Evolutionary conservation across 192 early-diverging fungal species (phyloP).

Genomic region (Funneliformis geosporum): DNA sequence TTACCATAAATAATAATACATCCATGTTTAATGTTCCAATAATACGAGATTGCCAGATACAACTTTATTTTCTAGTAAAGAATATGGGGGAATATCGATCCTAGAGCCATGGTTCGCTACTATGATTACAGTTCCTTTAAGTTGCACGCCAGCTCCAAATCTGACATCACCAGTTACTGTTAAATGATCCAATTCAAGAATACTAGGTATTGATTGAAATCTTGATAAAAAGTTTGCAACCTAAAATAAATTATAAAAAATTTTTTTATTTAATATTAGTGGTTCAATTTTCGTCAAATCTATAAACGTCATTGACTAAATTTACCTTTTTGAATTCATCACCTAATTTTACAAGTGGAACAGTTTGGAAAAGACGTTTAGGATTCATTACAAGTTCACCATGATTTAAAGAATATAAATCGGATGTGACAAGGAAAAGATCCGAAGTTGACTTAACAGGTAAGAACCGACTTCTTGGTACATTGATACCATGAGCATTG

Average conservation of each 20-base stretch:
- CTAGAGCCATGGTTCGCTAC: conserved; percentile 97
- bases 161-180: conserved; percentile 98
- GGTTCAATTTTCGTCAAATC: no score
- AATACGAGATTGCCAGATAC: conserved; percentile 94
- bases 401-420: conserved; percentile 91
- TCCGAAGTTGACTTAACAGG: conserved; percentile 99
- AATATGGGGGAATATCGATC: conserved; percentile 94
- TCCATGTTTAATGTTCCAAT: conserved; percentile 65
- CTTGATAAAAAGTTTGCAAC: conserved; percentile 82
- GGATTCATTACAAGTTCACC: conserved; percentile 92
- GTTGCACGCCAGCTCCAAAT: conserved; percentile 90
- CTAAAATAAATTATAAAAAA: conserved; percentile 28
- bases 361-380: conserved; percentile 88
- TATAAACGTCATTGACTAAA: neutral
- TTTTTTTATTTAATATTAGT: no score
- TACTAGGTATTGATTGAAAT: conserved; percentile 93
- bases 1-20: no score
- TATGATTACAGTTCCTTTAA: conserved; percentile 97
- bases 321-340: conserved; percentile 97
- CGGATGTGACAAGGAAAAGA: conserved; percentile 94
- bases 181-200: conserved; percentile 95
- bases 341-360: conserved; percentile 94
- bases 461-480: conserved; percentile 96
- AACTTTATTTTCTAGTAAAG: conserved; percentile 97
- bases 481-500: conserved; percentile 94